These are phyloP conservation scores for Elaeis oleifera DNA, from an alignment of 202 grass and related monocot genomes.

Conservation along the genomic window DNA sequence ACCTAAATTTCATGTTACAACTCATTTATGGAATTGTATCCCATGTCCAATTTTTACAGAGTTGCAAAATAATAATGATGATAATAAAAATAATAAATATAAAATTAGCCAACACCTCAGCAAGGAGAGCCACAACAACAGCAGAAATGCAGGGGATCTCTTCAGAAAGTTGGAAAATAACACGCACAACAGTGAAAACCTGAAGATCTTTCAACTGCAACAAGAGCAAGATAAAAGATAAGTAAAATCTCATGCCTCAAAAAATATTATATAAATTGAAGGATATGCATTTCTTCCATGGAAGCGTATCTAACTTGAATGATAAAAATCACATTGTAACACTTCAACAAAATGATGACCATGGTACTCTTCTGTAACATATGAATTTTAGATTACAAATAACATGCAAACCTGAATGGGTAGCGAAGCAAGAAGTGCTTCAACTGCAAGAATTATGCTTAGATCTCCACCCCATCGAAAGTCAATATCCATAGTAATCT, in stretches of 20 bases:
- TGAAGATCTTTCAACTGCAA: constrained; percentile 83
- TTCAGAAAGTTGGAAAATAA: constrained; percentile 83
- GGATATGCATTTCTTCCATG: too few species aligned
- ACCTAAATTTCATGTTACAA: too few species aligned
- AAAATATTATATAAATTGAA: too few species aligned
- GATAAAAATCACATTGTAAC: constrained; percentile 3
- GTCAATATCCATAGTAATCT: constrained; percentile 91
- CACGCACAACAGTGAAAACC: constrained; percentile 80
- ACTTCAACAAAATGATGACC: too few species aligned
- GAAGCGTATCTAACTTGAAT: constrained; percentile 26
- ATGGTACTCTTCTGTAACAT: background rate
- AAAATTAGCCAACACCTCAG: constrained; percentile 42
- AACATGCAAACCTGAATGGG: constrained; percentile 75
- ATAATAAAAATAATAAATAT: background rate
- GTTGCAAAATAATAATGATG: background rate
- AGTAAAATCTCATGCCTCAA: background rate
- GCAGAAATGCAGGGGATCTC: constrained; percentile 95
- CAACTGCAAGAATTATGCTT: constrained; percentile 91
- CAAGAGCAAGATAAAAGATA: background rate
- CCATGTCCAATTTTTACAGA: too few species aligned
- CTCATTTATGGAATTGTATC: too few species aligned
- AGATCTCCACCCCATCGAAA: constrained; percentile 91
- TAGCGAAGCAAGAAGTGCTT: constrained; percentile 92
- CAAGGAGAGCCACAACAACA: constrained; percentile 82
- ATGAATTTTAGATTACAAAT: background rate